These are phyloP conservation scores for Geranomyces michiganensis DNA, from an alignment of 192 early-diverging fungal genomes.

Conservation along the genomic window DNA sequence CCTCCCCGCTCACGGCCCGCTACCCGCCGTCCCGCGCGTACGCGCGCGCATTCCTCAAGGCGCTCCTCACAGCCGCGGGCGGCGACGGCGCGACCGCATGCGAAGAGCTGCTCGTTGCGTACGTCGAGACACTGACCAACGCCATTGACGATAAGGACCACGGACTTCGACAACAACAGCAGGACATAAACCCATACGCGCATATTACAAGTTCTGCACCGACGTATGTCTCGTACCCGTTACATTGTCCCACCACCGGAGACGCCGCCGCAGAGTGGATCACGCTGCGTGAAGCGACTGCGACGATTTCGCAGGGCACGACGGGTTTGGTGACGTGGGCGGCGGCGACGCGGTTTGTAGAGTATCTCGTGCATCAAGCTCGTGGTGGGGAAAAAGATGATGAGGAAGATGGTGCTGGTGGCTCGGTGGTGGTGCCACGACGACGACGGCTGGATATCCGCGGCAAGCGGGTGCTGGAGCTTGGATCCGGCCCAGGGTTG, in stretches of 20 bases:
- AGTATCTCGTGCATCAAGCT: slow-evolving; percentile 45
- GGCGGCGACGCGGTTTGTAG: slow-evolving; percentile 56
- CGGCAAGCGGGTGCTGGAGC: slow-evolving; percentile 38
- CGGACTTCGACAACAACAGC: neutral
- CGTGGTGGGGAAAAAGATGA: neutral
- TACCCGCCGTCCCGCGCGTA: slow-evolving; percentile 21
- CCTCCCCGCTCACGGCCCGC: neutral
- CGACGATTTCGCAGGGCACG: slow-evolving; percentile 60
- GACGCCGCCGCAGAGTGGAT: slow-evolving; percentile 10
- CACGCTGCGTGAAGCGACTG: slow-evolving; percentile 56
- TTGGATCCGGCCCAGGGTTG: slow-evolving; percentile 46
- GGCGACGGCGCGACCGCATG: neutral
- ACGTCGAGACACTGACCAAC: neutral
- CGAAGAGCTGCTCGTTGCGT: slow-evolving; percentile 20
- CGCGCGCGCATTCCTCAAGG: slow-evolving; percentile 27
- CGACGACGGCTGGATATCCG: neutral
- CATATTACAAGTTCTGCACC: neutral
- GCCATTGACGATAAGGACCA: neutral
- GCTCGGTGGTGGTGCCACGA: neutral
- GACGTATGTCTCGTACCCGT: neutral
- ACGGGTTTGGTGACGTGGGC: slow-evolving; percentile 70
- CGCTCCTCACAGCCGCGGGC: slow-evolving; percentile 9
- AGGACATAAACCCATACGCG: neutral
- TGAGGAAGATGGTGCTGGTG: neutral
- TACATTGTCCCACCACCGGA: neutral